Evolutionary conservation across 495 filamentous ascomycete species (phyloP).

Genomic region (Copromyces sp.): DNA sequence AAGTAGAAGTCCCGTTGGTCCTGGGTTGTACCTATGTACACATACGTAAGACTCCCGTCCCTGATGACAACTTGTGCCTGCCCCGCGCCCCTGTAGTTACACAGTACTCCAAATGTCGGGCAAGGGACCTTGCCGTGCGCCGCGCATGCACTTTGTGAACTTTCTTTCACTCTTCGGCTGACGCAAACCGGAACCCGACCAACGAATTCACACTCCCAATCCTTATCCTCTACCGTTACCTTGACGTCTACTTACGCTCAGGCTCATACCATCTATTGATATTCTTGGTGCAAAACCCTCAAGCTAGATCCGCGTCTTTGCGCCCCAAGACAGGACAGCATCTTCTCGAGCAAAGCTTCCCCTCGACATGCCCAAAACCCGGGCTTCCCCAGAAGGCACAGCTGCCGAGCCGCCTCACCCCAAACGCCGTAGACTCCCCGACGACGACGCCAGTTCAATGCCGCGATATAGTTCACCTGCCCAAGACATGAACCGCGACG

Average conservation of each 20-base stretch:
- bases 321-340: neutral
- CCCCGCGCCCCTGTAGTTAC: neutral
- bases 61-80: neutral
- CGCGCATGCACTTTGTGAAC: neutral
- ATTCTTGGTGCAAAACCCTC: neutral
- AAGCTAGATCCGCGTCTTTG: neutral
- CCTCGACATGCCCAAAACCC: neutral
- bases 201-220: neutral
- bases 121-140: neutral
- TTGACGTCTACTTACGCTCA: neutral
- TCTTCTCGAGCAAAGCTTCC: neutral
- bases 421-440: conserved; percentile 47
- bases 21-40: neutral
- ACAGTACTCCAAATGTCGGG: neutral
- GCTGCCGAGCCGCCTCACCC: conserved; percentile 30
- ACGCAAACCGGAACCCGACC: neutral
- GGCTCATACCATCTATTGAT: neutral
- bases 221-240: neutral
- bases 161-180: neutral
- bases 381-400: conserved; percentile 11
- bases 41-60: neutral
- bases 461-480: conserved; percentile 25
- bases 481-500: conserved; percentile 1
- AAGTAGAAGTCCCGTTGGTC: neutral
- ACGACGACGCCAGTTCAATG: conserved; percentile 29